Evolutionary conservation across 345 rosid genomes (phyloP), one percentile per base, ranked within the genome.

Genomic region (Boechera divaricarpa): DNA sequence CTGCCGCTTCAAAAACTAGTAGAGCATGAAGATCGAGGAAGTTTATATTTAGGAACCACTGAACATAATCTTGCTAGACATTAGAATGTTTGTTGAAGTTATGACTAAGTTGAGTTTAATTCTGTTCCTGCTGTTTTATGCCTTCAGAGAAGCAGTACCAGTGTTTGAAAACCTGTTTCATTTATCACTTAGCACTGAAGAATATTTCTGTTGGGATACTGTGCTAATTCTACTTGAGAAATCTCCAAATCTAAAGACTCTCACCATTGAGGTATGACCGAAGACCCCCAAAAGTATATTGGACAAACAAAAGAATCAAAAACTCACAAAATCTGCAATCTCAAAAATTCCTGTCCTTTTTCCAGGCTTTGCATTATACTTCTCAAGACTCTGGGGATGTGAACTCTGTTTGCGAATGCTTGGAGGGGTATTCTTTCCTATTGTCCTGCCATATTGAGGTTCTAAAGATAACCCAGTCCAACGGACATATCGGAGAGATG

Each of bases 231-330:
- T 58, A 1, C 63, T 58, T 3, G 18, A 58, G 26, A 33, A 58
- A n/a, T 33, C 63, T 8, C 42, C 63, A n/a, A 58, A 33, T 33
- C 42, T 58, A 4, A n/a, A 33, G 63, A 58, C 63, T 58, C 63
- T 58, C 42, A n/a, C 6, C 42, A n/a, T 58, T 35, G 18, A 7
- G 63, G 63, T 58, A 58, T 35, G 63, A n/a, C 12, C 42, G 2
- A n/a, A 15, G 51, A 47, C 51, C 16, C 51, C 21, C 49, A 15
- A 45, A 15, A 45, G 49, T 12, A 11, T 42, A 42, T 42, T 42
- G 47, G 15, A 11, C 15, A 15, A 45, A 45, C 49, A 13, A 45
- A 45, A 15, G 49, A 45, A 15, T 45, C 49, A 45, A 45, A 41
- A 44, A 13, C 41, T 57, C 38, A 31, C n/a, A 56, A 5, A 56